Evolutionary conservation across 23 red algal species (phyloP), one percentile per base, ranked within the genome.

Genomic region (Gracilaria gracilis): DNA sequence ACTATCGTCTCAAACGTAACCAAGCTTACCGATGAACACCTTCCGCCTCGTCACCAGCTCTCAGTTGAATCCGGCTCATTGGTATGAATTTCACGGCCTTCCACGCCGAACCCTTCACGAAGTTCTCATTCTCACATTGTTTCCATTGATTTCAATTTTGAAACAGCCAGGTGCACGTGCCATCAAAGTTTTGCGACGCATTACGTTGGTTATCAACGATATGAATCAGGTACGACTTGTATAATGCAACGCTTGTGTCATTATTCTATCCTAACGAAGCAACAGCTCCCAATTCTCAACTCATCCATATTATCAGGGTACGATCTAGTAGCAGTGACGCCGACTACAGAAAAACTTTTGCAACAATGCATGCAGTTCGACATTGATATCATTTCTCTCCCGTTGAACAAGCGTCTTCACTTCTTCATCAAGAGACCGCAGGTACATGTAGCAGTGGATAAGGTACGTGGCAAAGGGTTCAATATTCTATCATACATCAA

Each of bases 311-410:
- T 94, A 33, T 57, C 51, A 24, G 31, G 55, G 31, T 94, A 79
- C 40, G 90, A 97, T 82, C 35, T 97, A 39, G 82, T 97, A 5
- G 95, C 95, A 19, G 89, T 97, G 4, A 75, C 49, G 7, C 90
- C 95, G 27, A 58, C 89, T 0, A 77, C 88, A 27, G 95, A 97
- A 44, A 97, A 97, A 81, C 27, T 97, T 23, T 36, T 97, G 32
- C 89, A 93, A 42, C 95, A 93, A 73, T 81, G 71, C 28, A 57
- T 97, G 62, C 90, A 89, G 65, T 90, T 90, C 79, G 95, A 97
- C 57, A 89, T 97, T 70, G 95, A 97, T 53, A 90, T 97, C 24
- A 49, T 97, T 28, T 84, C 72, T 34, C 36, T 93, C 53, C 71
- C 83, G 0, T 33, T 91, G 28, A 72, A 88, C 28, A 44, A 33